Base-by-base conservation (phyloP, 2,329 filamentous ascomycete species). In the Penicillium brevicompactum region DNA sequence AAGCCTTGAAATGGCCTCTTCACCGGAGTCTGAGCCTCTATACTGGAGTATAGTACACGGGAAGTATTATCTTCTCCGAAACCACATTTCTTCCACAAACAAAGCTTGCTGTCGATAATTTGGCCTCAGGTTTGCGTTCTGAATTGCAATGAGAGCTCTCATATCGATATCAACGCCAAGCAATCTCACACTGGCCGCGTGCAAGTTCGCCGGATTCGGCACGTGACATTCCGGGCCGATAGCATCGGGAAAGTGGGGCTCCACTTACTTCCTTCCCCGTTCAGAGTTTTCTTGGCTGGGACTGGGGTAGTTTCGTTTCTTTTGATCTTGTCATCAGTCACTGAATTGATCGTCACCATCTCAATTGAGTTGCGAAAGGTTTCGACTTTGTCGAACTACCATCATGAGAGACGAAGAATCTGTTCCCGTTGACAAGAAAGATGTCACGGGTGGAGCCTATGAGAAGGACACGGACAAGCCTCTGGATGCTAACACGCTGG, bases 401-500 rank as follows among this genome's bases (percentile, higher is more conserved):
- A 56, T 3, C 18, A 65, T 62, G 59, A 57, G 45, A 34, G 59
- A 64, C 49, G 53, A 59, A 21, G 61, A 62, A 53, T 55, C 49
- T 30, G 52, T 58, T 49, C 59, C 40, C 16, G 56, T 45, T 7
- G 54, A 59, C 9, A 53, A 38, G 7, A 59, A 60, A 48, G 32
- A 27, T 18, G 31, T 46, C 5, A 43, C 47, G n/a, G 51, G 61
- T 46, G 56, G 55, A 14, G 40, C 53, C 7, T 46, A 57, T 37
- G 38, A 60, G 32, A 54, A 57, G 9, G 58, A 64, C 38, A 34
- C 32, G 21, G 59, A 65, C 18, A 62, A 64, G 42, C 53, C 58
- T 18, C 49, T 60, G 10, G 51, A 57, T 14, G 55, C 61, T 32
- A 58, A 53, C 41, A 50, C 64, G 18, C 22, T 65, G 55, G 74